Base-by-base conservation (phyloP, 495 filamentous ascomycete species). In the Zalerion maritima region DNA sequence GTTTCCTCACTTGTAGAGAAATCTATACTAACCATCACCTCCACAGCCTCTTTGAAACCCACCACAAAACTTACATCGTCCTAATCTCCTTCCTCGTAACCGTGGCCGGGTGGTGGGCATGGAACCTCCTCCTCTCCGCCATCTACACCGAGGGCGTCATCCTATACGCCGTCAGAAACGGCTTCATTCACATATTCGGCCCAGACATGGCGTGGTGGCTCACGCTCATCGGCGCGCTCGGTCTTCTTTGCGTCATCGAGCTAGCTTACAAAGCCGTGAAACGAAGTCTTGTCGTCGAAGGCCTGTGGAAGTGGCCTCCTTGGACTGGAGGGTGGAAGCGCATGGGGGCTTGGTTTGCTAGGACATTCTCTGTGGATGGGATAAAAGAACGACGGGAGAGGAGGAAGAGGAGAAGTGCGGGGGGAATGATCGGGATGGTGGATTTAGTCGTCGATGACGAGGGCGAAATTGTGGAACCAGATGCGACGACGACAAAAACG, bases 201-300 rank as follows among this genome's bases (percentile, higher is more conserved):
- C 57, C 55, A 31, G 78, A 81, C 40, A 57, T 73, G 9, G 56
- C 66, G 5, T 91, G 85, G 75, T 93, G 84, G 84, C 50, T 69
- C 3, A 69, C 74, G 4, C 58, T 86, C 5, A 50, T 84, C 7
- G 40, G 43, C 17, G 37, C 52, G 0, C 34, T 60, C 1, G 33
- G 49, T 9, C 36, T 50, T 0, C 46, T 62, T 10, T 38, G 47
- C 10, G 29, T 41, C 3, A 16, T 52, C 3, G 57, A 62, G 28
- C 33, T 58, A 3, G 38, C 40, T 8, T 49, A 52, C 39, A 52
- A 46, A 20, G 40, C 44, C 2, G 29, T 47, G 6, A 58, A 58
- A 37, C 44, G 48, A 11, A 47, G 33, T 21, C 21, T 62, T 30
- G 32, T 56, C 24, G 26, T 55, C 3, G 37, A 43, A 1, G 57